Percentiles rank a stretch among this genome's conserved stretches.
Conservation (phyloP, 2,329 filamentous ascomycete genomes). For the Fusarium sp. region DNA sequence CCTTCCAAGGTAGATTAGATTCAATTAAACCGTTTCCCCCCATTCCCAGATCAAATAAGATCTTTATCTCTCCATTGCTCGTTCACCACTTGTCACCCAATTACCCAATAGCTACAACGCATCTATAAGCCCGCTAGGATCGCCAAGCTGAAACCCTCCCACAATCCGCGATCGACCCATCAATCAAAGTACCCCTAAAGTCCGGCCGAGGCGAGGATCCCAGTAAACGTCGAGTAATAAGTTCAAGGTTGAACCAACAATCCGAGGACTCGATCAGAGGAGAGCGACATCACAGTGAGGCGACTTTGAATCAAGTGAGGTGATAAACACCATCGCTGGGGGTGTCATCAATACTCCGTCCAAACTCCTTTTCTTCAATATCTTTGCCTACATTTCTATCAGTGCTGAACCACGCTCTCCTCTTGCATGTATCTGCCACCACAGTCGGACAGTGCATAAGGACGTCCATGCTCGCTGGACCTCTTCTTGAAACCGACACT, state of each 20-base stretch:
- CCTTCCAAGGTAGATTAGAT: conserved; percentile 15
- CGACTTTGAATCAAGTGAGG: conserved; percentile 28
- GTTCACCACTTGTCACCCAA: not conserved
- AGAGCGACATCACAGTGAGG: conserved; percentile 24
- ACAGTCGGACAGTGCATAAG: not conserved
- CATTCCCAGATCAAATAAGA: conserved; percentile 1
- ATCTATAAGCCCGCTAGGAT: conserved; percentile 2
- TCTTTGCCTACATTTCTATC: not conserved
- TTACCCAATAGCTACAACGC: not conserved
- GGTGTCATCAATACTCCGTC: not conserved
- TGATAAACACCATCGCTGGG: conserved; percentile 7
- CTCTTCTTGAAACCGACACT: not conserved
- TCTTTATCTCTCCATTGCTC: not conserved
- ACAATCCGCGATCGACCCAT: conserved; percentile 21
- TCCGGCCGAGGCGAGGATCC: conserved; percentile 12
- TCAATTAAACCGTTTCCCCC: not conserved
- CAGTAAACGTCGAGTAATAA: conserved; percentile 24
- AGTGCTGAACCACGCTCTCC: not conserved
- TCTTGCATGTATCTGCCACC: not conserved
- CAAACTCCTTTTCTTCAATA: not conserved
- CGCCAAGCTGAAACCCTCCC: conserved; percentile 32
- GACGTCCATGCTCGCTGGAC: not conserved
- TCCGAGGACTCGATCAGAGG: not conserved
- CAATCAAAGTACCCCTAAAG: conserved; percentile 8
- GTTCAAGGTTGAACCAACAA: conserved; percentile 17